phyloP scores from a whole-genome alignment of 371 early-diverging fungal species.

The Capillidium heterosporum region DNA sequence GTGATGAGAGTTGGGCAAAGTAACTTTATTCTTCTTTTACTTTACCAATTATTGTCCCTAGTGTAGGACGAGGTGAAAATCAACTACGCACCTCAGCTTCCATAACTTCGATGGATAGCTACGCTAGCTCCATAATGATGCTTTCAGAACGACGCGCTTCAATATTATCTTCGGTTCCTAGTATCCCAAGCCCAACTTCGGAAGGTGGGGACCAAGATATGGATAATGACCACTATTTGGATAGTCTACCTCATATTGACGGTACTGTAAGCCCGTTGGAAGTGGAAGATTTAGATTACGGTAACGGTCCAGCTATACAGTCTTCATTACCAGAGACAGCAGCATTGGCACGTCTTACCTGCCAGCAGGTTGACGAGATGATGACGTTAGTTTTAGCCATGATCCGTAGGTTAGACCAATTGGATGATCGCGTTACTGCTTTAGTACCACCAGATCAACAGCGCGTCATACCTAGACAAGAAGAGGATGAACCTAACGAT shows the following conservation, averaged over 20 bases:
- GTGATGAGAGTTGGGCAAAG: no score
- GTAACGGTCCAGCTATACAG: background rate
- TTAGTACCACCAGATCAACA: background rate
- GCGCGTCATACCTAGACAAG: no score
- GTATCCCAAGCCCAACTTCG: background rate
- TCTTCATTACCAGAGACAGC: conserved; percentile 3
- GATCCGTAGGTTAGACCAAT: conserved; percentile 3
- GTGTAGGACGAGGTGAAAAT: no score
- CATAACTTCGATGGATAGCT: background rate
- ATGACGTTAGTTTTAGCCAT: conserved; percentile 4
- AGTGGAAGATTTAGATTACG: background rate
- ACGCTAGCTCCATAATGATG: background rate
- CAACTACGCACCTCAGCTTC: background rate
- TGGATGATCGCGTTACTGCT: background rate
- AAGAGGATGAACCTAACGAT: background rate
- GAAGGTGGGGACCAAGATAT: background rate
- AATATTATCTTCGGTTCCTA: background rate
- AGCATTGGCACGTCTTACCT: background rate
- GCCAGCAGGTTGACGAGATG: conserved; percentile 4
- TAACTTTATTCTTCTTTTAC: no score
- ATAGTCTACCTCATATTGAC: background rate
- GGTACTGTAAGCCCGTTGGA: background rate
- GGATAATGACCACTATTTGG: background rate
- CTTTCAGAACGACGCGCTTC: background rate
- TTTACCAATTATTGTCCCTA: no score